A percentile compares a stretch with the other conserved stretches of the same genome.
These are phyloP conservation scores for Fraxinus americana DNA, from an alignment of 257 asterid genomes.

Conservation along the genomic window DNA sequence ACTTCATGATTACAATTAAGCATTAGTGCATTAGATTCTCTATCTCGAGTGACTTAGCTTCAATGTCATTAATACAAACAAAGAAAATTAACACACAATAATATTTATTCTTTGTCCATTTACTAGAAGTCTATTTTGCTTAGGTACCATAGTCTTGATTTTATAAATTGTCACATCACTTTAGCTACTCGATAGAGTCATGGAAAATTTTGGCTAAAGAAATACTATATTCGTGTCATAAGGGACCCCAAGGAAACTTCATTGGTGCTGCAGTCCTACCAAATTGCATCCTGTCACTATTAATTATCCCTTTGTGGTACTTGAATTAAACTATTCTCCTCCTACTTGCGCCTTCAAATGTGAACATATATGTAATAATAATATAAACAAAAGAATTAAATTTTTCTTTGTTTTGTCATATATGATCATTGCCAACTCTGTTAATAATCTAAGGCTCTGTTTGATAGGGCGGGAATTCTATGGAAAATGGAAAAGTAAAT, in stretches of 20 bases:
- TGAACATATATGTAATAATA: background rate
- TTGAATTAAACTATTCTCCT: background rate
- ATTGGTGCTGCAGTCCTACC: background rate
- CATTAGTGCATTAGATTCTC: too few species aligned
- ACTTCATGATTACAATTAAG: too few species aligned
- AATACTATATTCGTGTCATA: background rate
- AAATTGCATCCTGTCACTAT: background rate
- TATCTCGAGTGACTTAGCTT: too few species aligned
- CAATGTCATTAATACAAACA: background rate
- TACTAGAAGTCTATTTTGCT: background rate
- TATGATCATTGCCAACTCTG: background rate
- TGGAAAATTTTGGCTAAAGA: background rate
- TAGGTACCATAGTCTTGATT: background rate
- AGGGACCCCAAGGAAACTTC: background rate
- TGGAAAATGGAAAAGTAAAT: too few species aligned
- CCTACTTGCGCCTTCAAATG: background rate
- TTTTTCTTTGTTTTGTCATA: background rate
- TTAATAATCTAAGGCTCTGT: too few species aligned
- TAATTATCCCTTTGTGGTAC: background rate
- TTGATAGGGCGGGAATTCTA: too few species aligned
- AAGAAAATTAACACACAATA: background rate
- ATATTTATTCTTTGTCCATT: background rate
- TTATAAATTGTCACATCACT: background rate
- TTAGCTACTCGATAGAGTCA: background rate
- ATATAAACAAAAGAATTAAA: too few species aligned